Evolutionary conservation across 1,284 basidiomycete species (phyloP), one percentile per base, ranked within the genome.

Genomic region (Ceratobasidium sp.): DNA sequence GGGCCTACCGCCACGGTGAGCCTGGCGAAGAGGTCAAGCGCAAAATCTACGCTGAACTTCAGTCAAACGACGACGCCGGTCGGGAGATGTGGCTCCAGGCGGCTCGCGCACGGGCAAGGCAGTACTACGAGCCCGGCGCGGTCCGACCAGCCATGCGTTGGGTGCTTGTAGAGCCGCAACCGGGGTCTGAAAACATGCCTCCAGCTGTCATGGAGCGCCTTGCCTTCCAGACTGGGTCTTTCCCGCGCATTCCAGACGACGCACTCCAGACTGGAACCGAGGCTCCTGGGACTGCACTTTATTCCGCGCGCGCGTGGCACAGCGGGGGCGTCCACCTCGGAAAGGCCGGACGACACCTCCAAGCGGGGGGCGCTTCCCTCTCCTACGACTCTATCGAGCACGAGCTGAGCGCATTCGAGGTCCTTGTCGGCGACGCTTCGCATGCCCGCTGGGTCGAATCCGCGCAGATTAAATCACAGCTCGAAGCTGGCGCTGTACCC

Each of bases 251-350:
- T 13, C 82, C 82, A 11, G 59, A 62, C 13, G 81, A 83, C 63
- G 82, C 81, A 8, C 77, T 83, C 14, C 80, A 81, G 6, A 80
- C 81, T 11, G 82, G 82, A 0, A 77, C 79, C 65, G 82, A 83
- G 66, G 77, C 76, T n/a, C 76, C 79, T 53, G 81, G 80, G 8
- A 75, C 78, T 37, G 77, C 78, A 41, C 77, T 83, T 29, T 83
- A 79, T 75, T 78, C 81, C 2, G 80, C 80, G 9, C 74, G 81
- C 37, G 77, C 81, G 41, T 82, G 80, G 80, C 79, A 78, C 56
- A 77, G 79, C 41, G 80, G 81, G 41, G 81, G 82, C 29, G 53
- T 83, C 4, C 81, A 82, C 66, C 76, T 81, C 24, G 82, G 82
- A 59, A 83, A 83, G 81, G 81, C 80, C 9, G 82, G 79, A 1